Evolutionary conservation across 352 stramenopile species (phyloP).

Genomic region (Phytopythium ostracodes): DNA sequence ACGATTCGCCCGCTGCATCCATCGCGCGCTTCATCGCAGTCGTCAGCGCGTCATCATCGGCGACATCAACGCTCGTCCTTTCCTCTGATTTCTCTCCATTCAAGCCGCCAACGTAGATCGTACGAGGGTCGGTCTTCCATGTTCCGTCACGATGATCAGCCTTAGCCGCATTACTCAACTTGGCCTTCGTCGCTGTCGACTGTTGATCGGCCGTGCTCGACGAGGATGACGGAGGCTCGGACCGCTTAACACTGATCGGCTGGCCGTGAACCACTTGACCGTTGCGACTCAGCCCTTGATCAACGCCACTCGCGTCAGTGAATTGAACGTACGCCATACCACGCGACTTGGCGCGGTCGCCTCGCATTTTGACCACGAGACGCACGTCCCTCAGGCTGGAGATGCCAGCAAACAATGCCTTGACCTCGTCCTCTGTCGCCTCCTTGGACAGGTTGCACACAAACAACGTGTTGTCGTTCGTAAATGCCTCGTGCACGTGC

Average conservation of each 20-base stretch:
- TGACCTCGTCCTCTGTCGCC: conserved; percentile 42
- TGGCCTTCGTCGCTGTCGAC: neutral
- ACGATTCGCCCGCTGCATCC: conserved; percentile 15
- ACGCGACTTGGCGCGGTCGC: conserved; percentile 53
- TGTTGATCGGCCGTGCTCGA: neutral
- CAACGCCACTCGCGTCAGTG: conserved; percentile 33
- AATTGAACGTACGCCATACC: conserved; percentile 80
- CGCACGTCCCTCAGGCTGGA: conserved; percentile 48
- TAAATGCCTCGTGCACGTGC: conserved; percentile 26
- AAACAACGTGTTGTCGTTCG: conserved; percentile 67
- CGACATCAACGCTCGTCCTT: neutral
- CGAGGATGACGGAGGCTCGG: conserved; percentile 31
- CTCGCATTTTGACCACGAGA: conserved; percentile 59
- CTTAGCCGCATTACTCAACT: neutral
- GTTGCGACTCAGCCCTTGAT: conserved; percentile 26
- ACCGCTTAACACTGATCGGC: conserved; percentile 45
- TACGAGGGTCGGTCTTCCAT: conserved; percentile 48
- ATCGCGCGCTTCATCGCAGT: conserved; percentile 34
- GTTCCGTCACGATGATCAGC: conserved; percentile 16
- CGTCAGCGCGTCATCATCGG: conserved; percentile 25
- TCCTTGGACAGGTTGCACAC: conserved; percentile 65
- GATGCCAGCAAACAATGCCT: conserved; percentile 47
- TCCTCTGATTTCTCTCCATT: conserved; percentile 20
- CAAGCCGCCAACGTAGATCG: conserved; percentile 53
- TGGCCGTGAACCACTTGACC: conserved; percentile 32